phyloP scores from a whole-genome alignment of 2,329 filamentous ascomycete species.

The Aspergillus sp. region DNA sequence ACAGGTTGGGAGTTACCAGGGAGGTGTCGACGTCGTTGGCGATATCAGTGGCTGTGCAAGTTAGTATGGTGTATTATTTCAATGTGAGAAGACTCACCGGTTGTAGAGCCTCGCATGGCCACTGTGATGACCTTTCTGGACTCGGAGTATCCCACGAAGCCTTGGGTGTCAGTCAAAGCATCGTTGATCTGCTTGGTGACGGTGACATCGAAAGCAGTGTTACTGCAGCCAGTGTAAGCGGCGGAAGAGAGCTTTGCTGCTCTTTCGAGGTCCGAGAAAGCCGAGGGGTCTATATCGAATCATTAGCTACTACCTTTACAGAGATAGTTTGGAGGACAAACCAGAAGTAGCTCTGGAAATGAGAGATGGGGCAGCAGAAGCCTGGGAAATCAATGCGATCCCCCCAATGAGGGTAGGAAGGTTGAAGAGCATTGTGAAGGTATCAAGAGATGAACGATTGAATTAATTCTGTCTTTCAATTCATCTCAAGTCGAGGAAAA shows the following conservation, averaged over 20 bases:
- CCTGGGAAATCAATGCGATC: background rate
- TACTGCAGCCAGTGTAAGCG: slow-evolving; percentile 22
- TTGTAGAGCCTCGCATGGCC: slow-evolving; percentile 26
- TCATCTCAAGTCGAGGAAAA: too few species aligned
- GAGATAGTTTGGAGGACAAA: background rate
- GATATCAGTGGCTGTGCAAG: slow-evolving; percentile 11
- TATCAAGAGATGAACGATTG: too few species aligned
- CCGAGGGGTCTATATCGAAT: slow-evolving; percentile 8
- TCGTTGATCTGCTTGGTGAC: slow-evolving; percentile 24
- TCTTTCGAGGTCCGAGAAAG: slow-evolving; percentile 17
- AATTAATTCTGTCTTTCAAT: too few species aligned
- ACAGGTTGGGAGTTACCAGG: slow-evolving; percentile 18
- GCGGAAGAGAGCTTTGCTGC: slow-evolving; percentile 26
- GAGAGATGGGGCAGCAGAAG: background rate
- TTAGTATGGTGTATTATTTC: background rate
- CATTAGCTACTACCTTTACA: background rate
- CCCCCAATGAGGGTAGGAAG: background rate
- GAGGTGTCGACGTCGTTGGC: slow-evolving; percentile 21
- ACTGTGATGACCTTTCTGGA: slow-evolving; percentile 22
- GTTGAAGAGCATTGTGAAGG: too few species aligned
- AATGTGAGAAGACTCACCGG: slow-evolving; percentile 7
- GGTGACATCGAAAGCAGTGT: slow-evolving; percentile 24
- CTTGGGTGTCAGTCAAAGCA: slow-evolving; percentile 19
- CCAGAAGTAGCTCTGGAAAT: background rate
- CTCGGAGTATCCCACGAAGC: slow-evolving; percentile 23